Evolutionary conservation across 164 flowering plant species (phyloP).

Genomic region (Stephania japonica): DNA sequence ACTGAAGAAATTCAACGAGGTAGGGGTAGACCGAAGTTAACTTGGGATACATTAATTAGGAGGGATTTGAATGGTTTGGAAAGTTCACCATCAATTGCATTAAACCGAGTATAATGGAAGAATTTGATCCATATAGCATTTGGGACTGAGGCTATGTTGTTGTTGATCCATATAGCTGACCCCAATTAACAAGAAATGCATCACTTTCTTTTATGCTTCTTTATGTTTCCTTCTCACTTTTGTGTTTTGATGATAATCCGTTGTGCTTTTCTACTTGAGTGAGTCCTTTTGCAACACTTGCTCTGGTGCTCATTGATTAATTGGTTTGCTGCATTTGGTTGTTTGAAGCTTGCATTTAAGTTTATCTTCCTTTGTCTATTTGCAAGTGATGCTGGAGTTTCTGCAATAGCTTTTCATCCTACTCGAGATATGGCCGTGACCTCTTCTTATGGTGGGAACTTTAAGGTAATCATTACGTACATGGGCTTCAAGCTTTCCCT

Average conservation of each 20-base stretch:
- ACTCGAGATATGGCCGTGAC: constrained; percentile 66
- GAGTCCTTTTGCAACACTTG: background rate
- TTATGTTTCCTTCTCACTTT: background rate
- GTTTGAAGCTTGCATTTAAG: background rate
- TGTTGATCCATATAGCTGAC: too few species aligned
- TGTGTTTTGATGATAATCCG: background rate
- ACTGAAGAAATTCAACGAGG: too few species aligned
- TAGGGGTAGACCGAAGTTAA: too few species aligned
- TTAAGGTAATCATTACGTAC: constrained; percentile 52
- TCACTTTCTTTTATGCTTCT: too few species aligned
- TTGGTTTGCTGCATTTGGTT: background rate
- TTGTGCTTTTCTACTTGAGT: background rate
- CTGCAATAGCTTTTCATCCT: constrained; percentile 84
- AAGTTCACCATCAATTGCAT: too few species aligned
- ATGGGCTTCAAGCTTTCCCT: background rate
- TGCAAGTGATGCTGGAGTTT: constrained; percentile 70
- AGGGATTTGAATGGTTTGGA: too few species aligned
- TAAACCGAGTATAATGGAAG: too few species aligned
- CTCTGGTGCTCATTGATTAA: background rate
- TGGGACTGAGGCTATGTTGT: too few species aligned
- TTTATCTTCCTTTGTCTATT: background rate
- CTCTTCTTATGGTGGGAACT: constrained; percentile 84
- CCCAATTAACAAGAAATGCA: too few species aligned
- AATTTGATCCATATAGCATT: too few species aligned
- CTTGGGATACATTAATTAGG: too few species aligned